Conservation (phyloP, 345 rosid genomes). For the Eucalyptus polyanthemos region DNA sequence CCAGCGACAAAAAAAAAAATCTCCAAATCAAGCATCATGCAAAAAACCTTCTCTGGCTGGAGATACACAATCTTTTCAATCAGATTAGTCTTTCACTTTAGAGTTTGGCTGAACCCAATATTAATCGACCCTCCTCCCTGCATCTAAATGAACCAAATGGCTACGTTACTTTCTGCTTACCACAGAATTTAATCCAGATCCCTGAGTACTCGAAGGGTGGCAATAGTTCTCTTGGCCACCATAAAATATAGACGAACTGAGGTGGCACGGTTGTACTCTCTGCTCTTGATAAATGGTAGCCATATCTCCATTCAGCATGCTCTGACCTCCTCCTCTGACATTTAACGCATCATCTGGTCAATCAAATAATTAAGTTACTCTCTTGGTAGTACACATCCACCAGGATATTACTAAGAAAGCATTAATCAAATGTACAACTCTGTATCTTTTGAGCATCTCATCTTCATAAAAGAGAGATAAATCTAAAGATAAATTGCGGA, state of each 20-base stretch:
- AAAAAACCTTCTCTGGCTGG: neutral
- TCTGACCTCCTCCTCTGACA: constrained; percentile 13
- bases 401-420: neutral
- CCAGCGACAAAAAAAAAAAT: neutral
- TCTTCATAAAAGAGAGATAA: neutral
- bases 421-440: neutral
- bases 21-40: neutral
- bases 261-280: constrained; percentile 26
- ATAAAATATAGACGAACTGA: constrained; percentile 29
- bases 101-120: neutral
- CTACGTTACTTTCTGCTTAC: constrained; percentile 7
- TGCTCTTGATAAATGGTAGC: constrained; percentile 28
- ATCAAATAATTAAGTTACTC: neutral
- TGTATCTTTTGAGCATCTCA: neutral
- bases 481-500: neutral
- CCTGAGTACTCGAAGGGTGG: constrained; percentile 21
- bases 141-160: neutral
- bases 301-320: constrained; percentile 7
- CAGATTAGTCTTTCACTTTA: neutral
- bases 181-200: constrained; percentile 29
- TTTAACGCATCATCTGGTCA: constrained; percentile 20
- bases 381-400: neutral
- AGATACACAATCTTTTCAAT: neutral
- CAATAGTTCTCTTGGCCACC: constrained; percentile 32
- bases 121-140: neutral